A percentile compares a stretch with the other conserved stretches of the same genome.
These are phyloP conservation scores for Citrus sp. DNA, from an alignment of 345 rosid species.

Conservation along the genomic window DNA sequence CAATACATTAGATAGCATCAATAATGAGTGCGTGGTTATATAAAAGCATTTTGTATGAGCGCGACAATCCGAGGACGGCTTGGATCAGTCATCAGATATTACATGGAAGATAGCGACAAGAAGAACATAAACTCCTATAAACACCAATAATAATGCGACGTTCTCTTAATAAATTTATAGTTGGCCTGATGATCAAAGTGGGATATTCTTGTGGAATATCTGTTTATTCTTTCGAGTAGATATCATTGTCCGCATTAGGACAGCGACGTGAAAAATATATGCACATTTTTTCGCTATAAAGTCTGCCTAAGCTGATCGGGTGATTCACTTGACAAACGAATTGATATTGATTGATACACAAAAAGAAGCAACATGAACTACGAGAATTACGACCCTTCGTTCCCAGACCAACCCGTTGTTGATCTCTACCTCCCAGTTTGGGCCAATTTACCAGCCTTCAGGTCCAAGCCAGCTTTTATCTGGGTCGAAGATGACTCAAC, in stretches of 20 bases:
- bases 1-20: background rate
- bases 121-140: background rate
- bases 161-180: background rate
- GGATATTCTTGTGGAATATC: slow-evolving; percentile 32
- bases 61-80: background rate
- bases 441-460: slow-evolving; percentile 46
- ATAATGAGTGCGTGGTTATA: background rate
- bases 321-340: background rate
- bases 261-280: too few species aligned
- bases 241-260: background rate
- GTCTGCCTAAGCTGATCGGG: background rate
- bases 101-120: background rate
- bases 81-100: background rate
- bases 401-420: slow-evolving; percentile 61
- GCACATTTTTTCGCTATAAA: background rate
- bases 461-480: slow-evolving; percentile 43
- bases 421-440: slow-evolving; percentile 58
- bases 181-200: background rate
- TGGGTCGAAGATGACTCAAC: slow-evolving; percentile 31
- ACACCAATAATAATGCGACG: background rate
- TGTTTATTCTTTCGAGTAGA: slow-evolving; percentile 6
- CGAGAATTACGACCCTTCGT: slow-evolving; percentile 53
- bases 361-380: slow-evolving; percentile 25
- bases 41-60: background rate
- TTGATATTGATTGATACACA: too few species aligned